phyloP scores from a whole-genome alignment of 331 rosid genomes.

The Rhamnella rubrinervis region DNA sequence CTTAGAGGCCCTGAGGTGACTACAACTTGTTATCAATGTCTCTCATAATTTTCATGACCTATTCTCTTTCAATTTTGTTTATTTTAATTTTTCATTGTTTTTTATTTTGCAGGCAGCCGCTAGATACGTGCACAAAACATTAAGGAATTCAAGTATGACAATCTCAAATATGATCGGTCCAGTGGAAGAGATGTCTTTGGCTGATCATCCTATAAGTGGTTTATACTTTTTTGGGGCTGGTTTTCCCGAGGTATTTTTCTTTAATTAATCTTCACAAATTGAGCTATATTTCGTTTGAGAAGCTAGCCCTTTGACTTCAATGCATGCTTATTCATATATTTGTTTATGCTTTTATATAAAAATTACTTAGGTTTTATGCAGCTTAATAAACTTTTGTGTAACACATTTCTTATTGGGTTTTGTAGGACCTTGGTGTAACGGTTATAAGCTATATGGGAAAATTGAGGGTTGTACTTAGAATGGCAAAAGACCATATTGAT shows the following conservation, averaged over 20 bases:
- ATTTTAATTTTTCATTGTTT: background rate
- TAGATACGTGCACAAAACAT: conserved; percentile 30
- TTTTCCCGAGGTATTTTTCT: conserved; percentile 35
- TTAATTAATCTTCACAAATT: too few relatives aligned
- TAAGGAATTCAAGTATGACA: conserved; percentile 44
- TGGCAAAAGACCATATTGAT: conserved; percentile 43
- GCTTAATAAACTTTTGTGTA: background rate
- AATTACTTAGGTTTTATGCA: too few relatives aligned
- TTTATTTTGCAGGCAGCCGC: conserved; percentile 37
- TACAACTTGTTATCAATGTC: background rate
- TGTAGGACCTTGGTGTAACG: conserved; percentile 43
- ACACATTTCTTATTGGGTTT: background rate
- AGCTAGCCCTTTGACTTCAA: too few relatives aligned
- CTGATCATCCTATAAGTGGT: conserved; percentile 38
- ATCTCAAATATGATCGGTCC: conserved; percentile 52
- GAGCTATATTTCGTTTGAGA: too few relatives aligned
- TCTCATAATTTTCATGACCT: too few relatives aligned
- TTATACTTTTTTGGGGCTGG: conserved; percentile 46
- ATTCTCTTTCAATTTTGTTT: background rate
- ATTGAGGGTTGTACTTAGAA: conserved; percentile 35
- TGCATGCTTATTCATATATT: too few relatives aligned
- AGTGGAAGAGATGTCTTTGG: conserved; percentile 44
- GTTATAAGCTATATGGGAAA: conserved; percentile 46
- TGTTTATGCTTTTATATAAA: too few relatives aligned
- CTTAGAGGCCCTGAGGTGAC: conserved; percentile 44